These are phyloP conservation scores for Papiliotrema fonsecae DNA, from an alignment of 1,284 basidiomycete genomes.

Conservation along the genomic window DNA sequence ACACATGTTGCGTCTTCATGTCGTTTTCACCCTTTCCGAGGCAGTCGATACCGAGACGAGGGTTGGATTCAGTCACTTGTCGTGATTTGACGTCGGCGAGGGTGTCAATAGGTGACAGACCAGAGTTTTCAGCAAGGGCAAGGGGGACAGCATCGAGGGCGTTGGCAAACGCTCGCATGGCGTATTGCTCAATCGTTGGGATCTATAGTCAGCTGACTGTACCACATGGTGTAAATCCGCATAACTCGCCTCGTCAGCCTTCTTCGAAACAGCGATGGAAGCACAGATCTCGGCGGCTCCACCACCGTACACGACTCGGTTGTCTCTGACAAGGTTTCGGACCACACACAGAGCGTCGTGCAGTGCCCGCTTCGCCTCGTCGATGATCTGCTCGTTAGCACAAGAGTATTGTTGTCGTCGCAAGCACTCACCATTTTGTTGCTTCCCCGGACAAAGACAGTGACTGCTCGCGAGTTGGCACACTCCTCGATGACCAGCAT, in stretches of 20 bases:
- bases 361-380: slow-evolving; percentile 94
- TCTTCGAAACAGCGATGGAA: slow-evolving; percentile 85
- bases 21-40: slow-evolving; percentile 80
- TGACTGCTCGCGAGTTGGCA: slow-evolving; percentile 93
- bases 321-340: slow-evolving; percentile 89
- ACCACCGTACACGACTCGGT: slow-evolving; percentile 96
- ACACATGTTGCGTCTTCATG: slow-evolving; percentile 96
- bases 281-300: slow-evolving; percentile 97
- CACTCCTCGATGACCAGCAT: slow-evolving; percentile 99
- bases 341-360: slow-evolving; percentile 98
- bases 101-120: slow-evolving; percentile 92
- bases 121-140: slow-evolving; percentile 95
- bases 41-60: slow-evolving; percentile 90
- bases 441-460: slow-evolving; percentile 92
- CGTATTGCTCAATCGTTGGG: slow-evolving; percentile 96
- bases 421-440: slow-evolving; percentile 87
- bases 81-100: slow-evolving; percentile 89
- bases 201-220: slow-evolving; percentile 58
- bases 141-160: slow-evolving; percentile 90
- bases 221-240: background rate
- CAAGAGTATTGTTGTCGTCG: background rate
- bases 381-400: slow-evolving; percentile 70
- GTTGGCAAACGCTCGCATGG: slow-evolving; percentile 95
- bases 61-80: slow-evolving; percentile 82
- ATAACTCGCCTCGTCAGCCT: slow-evolving; percentile 75